Percentiles rank a stretch among this genome's conserved stretches.
Evolutionary conservation across 2,329 filamentous ascomycete species (phyloP).

Genomic region (Venturia carpophila): DNA sequence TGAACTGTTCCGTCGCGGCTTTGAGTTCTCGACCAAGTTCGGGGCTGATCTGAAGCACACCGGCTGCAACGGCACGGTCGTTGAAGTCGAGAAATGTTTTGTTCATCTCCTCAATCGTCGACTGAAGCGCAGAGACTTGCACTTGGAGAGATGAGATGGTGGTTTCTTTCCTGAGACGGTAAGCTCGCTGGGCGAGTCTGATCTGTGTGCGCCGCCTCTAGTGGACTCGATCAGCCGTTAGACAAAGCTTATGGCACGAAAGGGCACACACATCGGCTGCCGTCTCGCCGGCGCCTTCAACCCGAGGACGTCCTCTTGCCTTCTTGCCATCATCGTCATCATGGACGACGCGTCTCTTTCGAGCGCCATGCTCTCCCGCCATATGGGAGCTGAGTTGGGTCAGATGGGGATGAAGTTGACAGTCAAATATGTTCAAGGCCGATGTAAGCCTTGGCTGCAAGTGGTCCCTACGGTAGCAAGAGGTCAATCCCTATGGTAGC

Average conservation of each 20-base stretch:
- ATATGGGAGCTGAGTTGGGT: background rate
- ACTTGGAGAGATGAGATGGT: conserved; percentile 67
- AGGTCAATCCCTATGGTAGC: conserved; percentile 1
- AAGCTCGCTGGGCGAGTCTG: conserved; percentile 75
- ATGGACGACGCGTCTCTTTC: conserved; percentile 15
- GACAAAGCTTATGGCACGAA: conserved; percentile 14
- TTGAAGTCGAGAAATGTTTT: conserved; percentile 61
- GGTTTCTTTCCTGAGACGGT: conserved; percentile 75
- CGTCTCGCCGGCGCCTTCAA: conserved; percentile 71
- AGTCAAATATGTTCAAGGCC: background rate
- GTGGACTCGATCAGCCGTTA: background rate
- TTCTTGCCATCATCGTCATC: conserved; percentile 38
- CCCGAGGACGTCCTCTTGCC: conserved; percentile 62
- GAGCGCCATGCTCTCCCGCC: conserved; percentile 3
- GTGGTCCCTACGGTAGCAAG: background rate
- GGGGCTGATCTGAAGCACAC: conserved; percentile 50
- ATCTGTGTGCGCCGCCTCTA: conserved; percentile 81
- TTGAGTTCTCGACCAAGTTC: conserved; percentile 52
- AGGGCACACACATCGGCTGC: conserved; percentile 61
- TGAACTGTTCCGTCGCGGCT: conserved; percentile 50
- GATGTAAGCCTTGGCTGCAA: background rate
- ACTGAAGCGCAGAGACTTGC: conserved; percentile 60
- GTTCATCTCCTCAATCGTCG: conserved; percentile 65
- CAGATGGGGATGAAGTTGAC: background rate
- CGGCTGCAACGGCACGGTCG: conserved; percentile 50